Conservation (phyloP, 495 filamentous ascomycete genomes). For the Talaromyces wortmannii region DNA sequence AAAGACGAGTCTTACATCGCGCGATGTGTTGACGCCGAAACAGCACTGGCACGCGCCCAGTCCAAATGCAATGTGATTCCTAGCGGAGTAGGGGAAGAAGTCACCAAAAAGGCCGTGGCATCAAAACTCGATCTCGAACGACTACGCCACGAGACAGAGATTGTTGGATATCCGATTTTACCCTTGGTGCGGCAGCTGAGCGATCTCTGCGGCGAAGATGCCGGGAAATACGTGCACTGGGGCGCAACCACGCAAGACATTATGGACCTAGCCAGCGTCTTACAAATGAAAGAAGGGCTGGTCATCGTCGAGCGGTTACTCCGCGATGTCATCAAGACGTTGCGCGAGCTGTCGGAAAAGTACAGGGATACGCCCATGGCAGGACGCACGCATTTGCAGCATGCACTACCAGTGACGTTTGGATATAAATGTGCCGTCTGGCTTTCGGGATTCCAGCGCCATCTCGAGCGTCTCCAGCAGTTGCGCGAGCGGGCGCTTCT, state of each 20-base stretch:
- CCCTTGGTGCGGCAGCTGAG: constrained; percentile 41
- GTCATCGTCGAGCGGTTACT: constrained; percentile 32
- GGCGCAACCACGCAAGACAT: constrained; percentile 52
- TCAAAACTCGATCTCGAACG: constrained; percentile 30
- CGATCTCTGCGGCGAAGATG: constrained; percentile 27
- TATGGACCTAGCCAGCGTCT: constrained; percentile 41
- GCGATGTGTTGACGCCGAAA: constrained; percentile 44
- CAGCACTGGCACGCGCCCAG: constrained; percentile 41
- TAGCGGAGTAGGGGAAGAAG: constrained; percentile 24
- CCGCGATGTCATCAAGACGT: constrained; percentile 21
- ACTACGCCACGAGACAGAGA: constrained; percentile 39
- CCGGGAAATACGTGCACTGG: constrained; percentile 47
- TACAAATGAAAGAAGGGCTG: constrained; percentile 42
- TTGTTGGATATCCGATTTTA: constrained; percentile 47
- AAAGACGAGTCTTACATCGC: constrained; percentile 41
- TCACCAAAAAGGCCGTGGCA: constrained; percentile 25
- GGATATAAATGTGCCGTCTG: constrained; percentile 42
- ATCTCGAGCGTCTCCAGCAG: constrained; percentile 29
- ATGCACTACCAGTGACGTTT: constrained; percentile 42
- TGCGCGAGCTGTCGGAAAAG: constrained; percentile 27
- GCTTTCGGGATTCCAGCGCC: constrained; percentile 36
- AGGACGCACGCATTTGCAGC: constrained; percentile 44
- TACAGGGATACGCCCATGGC: constrained; percentile 45
- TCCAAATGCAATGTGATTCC: constrained; percentile 37
- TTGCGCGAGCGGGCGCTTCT: constrained; percentile 27